phyloP scores from a whole-genome alignment of 257 asterid genomes.

The Przewalskia tangutica region DNA sequence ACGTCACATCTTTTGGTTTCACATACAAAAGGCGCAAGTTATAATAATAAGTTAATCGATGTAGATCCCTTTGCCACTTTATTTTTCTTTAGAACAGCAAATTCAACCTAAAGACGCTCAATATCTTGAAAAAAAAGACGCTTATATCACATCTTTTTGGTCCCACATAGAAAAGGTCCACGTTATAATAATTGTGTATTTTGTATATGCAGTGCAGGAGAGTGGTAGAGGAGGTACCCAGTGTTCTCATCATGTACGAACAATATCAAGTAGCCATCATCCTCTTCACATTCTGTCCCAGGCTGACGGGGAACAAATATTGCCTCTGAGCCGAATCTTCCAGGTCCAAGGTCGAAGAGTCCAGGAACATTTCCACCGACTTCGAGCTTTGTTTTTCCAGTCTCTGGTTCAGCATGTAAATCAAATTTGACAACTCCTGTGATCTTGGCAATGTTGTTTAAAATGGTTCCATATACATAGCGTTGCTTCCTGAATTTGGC shows the following conservation, averaged over 20 bases:
- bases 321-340: conserved; percentile 94
- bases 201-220: background rate
- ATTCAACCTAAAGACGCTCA: background rate
- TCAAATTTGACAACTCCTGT: conserved; percentile 84
- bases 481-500: conserved; percentile 63
- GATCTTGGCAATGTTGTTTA: conserved; percentile 71
- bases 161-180: background rate
- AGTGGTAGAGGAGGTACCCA: conserved; percentile 43
- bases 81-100: background rate
- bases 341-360: conserved; percentile 75
- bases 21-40: background rate
- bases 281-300: conserved; percentile 74
- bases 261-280: conserved; percentile 96
- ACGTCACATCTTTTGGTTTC: background rate
- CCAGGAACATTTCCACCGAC: conserved; percentile 87
- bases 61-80: background rate
- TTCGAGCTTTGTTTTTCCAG: conserved; percentile 74
- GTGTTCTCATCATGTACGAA: conserved; percentile 79
- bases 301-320: conserved; percentile 73
- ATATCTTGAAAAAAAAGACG: background rate
- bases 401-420: conserved; percentile 74
- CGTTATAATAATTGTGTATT: background rate
- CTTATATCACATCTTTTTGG: background rate
- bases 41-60: background rate
- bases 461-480: conserved; percentile 71